Evolutionary conservation across 768 basidiomycete species (phyloP).

Genomic region (Pleurotus cornucopiae): DNA sequence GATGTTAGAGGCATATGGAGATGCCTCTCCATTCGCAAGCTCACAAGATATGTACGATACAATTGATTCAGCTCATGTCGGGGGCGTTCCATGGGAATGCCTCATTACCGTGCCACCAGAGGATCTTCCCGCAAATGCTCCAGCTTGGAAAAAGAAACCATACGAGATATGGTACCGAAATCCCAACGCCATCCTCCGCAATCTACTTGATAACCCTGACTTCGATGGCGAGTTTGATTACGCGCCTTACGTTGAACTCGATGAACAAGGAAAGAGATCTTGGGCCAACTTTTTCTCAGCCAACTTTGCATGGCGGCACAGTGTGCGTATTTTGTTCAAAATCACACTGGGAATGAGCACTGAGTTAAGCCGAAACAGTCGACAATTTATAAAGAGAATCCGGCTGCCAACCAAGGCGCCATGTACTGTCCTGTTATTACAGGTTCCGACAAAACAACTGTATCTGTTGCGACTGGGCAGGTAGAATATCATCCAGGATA

Average conservation of each 20-base stretch:
- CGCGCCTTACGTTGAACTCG: constrained; percentile 22
- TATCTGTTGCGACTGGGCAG: constrained; percentile 32
- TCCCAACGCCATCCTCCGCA: constrained; percentile 20
- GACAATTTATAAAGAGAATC: constrained; percentile 13
- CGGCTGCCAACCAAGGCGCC: constrained; percentile 18
- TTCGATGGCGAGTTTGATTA: constrained; percentile 27
- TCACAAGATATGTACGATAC: no score
- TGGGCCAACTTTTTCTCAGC: constrained; percentile 36
- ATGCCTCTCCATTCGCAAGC: no score
- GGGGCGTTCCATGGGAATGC: no score
- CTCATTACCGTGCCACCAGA: no score
- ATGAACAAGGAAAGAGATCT: constrained; percentile 14
- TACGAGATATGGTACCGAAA: constrained; percentile 31
- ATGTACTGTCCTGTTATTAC: constrained; percentile 28
- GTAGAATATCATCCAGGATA: constrained; percentile 32
- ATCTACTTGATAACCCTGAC: constrained; percentile 29
- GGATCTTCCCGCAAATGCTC: no score
- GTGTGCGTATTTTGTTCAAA: no score
- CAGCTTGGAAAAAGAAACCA: constrained; percentile 27
- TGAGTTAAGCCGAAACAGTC: no score
- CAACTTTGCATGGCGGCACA: constrained; percentile 35
- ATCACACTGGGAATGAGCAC: no score
- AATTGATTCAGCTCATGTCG: no score
- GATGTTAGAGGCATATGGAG: no score
- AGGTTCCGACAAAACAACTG: constrained; percentile 34